Evolutionary conservation across 768 basidiomycete species (phyloP).

Genomic region (Xerocomellus chrysenteron): DNA sequence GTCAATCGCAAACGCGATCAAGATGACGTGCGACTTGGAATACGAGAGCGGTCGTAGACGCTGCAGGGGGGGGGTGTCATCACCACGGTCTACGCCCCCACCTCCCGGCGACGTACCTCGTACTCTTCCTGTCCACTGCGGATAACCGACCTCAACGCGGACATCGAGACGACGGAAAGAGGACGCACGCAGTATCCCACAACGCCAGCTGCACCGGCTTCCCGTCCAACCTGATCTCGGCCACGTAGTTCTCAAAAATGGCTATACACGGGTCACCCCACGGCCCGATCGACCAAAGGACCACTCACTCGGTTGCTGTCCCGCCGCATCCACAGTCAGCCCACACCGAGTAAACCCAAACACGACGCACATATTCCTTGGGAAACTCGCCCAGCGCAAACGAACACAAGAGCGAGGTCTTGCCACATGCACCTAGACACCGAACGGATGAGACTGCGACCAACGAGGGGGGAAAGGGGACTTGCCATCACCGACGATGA

Average conservation of each 20-base stretch:
- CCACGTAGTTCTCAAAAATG: slow-evolving; percentile 98
- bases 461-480: slow-evolving; percentile 10
- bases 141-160: too few relatives aligned
- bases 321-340: not conserved
- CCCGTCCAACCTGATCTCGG: slow-evolving; percentile 95
- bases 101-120: slow-evolving; percentile 54
- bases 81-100: not conserved
- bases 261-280: slow-evolving; percentile 38
- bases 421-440: slow-evolving; percentile 76
- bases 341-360: not conserved
- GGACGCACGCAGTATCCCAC: slow-evolving; percentile 97
- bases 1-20: slow-evolving; percentile 96
- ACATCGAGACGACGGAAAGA: too few relatives aligned
- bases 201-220: slow-evolving; percentile 96
- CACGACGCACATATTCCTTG: slow-evolving; percentile 82
- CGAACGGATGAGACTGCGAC: too few relatives aligned
- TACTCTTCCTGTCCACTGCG: slow-evolving; percentile 99
- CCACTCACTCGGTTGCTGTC: slow-evolving; percentile 46
- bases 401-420: slow-evolving; percentile 87
- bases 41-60: slow-evolving; percentile 96
- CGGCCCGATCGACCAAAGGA: too few relatives aligned
- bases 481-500: slow-evolving; percentile 95
- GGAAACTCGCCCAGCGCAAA: slow-evolving; percentile 95
- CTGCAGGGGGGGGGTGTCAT: slow-evolving; percentile 40
- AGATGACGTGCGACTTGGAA: slow-evolving; percentile 97